Evolutionary conservation across 2,329 filamentous ascomycete species (phyloP).

Genomic region (Nigrograna mackinnonii): DNA sequence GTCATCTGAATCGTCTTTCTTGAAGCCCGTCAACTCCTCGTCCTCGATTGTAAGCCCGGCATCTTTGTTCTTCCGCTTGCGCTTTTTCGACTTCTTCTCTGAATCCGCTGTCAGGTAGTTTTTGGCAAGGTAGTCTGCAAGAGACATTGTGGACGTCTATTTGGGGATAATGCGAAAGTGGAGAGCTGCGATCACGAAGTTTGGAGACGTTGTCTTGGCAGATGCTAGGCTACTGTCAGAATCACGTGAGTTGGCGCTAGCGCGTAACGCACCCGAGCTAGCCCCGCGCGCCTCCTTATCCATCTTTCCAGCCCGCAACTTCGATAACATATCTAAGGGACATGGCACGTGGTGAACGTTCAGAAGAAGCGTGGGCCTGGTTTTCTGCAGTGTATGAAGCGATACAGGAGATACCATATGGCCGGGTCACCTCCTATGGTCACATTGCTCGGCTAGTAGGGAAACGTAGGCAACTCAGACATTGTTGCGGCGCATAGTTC

Average conservation of each 20-base stretch:
- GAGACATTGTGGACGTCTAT: conserved; percentile 56
- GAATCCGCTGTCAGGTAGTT: conserved; percentile 80
- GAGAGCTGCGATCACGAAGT: no score
- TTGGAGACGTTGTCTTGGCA: no score
- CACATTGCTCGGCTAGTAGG: conserved; percentile 76
- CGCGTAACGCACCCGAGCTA: conserved; percentile 6
- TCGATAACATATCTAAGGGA: not conserved
- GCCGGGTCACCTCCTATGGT: conserved; percentile 86
- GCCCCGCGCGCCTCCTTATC: not conserved
- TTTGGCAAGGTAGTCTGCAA: conserved; percentile 85
- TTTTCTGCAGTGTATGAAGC: conserved; percentile 79
- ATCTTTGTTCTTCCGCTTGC: conserved; percentile 50
- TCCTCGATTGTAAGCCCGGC: conserved; percentile 52
- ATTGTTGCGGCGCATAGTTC: conserved; percentile 10
- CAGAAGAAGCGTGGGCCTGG: conserved; percentile 76
- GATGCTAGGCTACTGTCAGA: no score
- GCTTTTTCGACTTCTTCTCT: conserved; percentile 56
- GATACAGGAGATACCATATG: conserved; percentile 80
- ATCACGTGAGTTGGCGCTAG: conserved; percentile 30
- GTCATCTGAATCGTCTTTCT: conserved; percentile 55
- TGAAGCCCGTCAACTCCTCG: conserved; percentile 60
- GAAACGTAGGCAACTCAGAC: conserved; percentile 63
- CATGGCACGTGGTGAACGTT: conserved; percentile 64
- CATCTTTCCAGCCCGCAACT: conserved; percentile 1
- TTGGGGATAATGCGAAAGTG: no score